Base-by-base conservation (phyloP, 1,284 basidiomycete genomes). In the Boletus chippewaensis region DNA sequence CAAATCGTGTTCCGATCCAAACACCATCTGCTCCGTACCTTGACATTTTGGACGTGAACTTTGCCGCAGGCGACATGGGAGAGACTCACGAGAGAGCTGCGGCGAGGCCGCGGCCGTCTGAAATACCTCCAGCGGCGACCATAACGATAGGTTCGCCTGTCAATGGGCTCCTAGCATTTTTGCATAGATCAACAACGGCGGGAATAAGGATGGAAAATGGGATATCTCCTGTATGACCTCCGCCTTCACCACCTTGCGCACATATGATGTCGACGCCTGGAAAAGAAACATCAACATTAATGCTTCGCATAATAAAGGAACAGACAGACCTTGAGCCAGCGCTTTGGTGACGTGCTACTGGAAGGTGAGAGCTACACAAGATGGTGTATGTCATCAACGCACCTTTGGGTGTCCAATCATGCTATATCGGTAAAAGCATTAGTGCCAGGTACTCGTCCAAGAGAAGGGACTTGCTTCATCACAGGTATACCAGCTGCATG, bases 1-100 rank as follows among this genome's bases (percentile, higher is more conserved):
- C 91, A 65, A 95, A 96, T 26, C 92, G 81, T 2, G 92, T 95
- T 34, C 92, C 92, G 49, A 93, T 88, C 91, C 91, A 93, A 10
- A 93, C 87, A 45, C 82, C 91, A 2, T 83, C 73, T 2, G 90
- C 90, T 47, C 91, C 91, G 54, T 84, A 84, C 36, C 79, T 81
- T 57, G 49, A 43, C 16, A 31, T 39, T 24, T 22, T 32, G 11
- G 49, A 12, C 50, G 53, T 48, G 12, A 52, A 40, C 40, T n/a
- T 13, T 6, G 16, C 29, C 31, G 11, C 41, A 29, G 34, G 18
- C 28, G 54, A 50, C 6, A 28, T 8, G 4, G 31, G 40, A 43
- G 29, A 41, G 29, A 65, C 79, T 63, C 71, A 90, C 78, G 85
- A 77, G 52, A 93, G 77, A 12, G 87, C 72, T 9, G 86, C 87